Evolutionary conservation across 1,139 yeast genomes (phyloP).

Genomic region (Eremothecium cymbalariae): DNA sequence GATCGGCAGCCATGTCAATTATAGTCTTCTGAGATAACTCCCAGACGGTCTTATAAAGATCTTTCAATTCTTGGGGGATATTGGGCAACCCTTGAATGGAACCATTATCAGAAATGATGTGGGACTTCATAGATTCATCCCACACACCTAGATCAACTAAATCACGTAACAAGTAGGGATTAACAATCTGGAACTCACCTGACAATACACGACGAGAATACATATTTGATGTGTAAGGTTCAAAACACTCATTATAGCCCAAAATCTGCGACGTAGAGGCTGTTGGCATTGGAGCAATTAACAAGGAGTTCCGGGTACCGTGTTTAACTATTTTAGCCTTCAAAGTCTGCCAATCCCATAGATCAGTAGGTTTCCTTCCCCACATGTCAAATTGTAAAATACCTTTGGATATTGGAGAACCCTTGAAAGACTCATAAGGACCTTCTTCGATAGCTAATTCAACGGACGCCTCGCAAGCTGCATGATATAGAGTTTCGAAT

Average conservation of each 20-base stretch:
- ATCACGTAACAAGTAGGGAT: slow-evolving; percentile 73
- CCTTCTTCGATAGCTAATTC: slow-evolving; percentile 65
- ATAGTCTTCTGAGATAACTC: slow-evolving; percentile 83
- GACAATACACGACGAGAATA: slow-evolving; percentile 80
- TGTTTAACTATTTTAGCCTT: slow-evolving; percentile 50
- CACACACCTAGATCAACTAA: slow-evolving; percentile 77
- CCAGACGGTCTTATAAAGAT: slow-evolving; percentile 90
- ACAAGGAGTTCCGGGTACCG: slow-evolving; percentile 74
- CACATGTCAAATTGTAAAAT: slow-evolving; percentile 72
- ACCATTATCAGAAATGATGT: slow-evolving; percentile 72
- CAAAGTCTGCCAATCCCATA: slow-evolving; percentile 61
- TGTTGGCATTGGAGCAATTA: slow-evolving; percentile 93
- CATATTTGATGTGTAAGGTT: slow-evolving; percentile 83
- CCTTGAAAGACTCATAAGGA: slow-evolving; percentile 57
- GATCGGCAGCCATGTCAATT: slow-evolving; percentile 92
- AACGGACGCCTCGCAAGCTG: slow-evolving; percentile 69
- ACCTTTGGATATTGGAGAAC: slow-evolving; percentile 82
- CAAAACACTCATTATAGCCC: slow-evolving; percentile 87
- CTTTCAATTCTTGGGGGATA: slow-evolving; percentile 71
- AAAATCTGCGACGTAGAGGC: slow-evolving; percentile 88
- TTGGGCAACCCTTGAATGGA: slow-evolving; percentile 72
- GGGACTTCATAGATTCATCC: slow-evolving; percentile 74
- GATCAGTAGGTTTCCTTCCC: slow-evolving; percentile 61
- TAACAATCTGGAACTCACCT: slow-evolving; percentile 84
- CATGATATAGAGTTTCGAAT: slow-evolving; percentile 86